Conservation (phyloP, 352 stramenopile genomes). For the Pythium coloratum region DNA sequence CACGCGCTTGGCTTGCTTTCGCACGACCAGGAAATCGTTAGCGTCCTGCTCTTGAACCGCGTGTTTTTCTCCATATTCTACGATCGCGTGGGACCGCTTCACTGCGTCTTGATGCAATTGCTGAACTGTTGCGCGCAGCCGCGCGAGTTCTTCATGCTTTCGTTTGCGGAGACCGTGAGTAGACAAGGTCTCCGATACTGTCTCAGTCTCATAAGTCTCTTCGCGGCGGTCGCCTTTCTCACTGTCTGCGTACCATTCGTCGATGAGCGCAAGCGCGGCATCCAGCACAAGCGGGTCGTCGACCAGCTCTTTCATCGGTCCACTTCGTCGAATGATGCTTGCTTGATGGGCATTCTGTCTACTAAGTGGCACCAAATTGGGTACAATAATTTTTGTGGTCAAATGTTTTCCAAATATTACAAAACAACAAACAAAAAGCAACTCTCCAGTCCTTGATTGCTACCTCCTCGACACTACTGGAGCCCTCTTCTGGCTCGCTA, state of each 20-base stretch:
- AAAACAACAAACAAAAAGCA: neutral
- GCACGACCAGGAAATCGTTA: neutral
- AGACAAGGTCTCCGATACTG: neutral
- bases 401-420: conserved; percentile 45
- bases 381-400: too few species aligned
- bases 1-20: neutral
- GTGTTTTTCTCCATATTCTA: neutral
- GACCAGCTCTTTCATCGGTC: too few species aligned
- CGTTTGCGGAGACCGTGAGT: neutral
- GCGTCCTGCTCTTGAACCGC: neutral
- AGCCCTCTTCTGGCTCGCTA: neutral
- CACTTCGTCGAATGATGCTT: too few species aligned
- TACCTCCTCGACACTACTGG: neutral
- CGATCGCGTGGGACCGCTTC: neutral
- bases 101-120: neutral
- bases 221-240: too few species aligned
- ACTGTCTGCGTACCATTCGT: neutral
- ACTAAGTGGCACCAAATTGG: too few species aligned
- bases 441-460: too few species aligned
- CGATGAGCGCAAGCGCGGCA: neutral
- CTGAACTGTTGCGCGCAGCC: neutral
- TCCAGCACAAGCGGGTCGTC: neutral
- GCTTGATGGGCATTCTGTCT: too few species aligned
- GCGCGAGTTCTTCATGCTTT: neutral
- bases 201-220: neutral